Evolutionary conservation across 768 basidiomycete species (phyloP).

Genomic region (Agrocybe chaxingu): DNA sequence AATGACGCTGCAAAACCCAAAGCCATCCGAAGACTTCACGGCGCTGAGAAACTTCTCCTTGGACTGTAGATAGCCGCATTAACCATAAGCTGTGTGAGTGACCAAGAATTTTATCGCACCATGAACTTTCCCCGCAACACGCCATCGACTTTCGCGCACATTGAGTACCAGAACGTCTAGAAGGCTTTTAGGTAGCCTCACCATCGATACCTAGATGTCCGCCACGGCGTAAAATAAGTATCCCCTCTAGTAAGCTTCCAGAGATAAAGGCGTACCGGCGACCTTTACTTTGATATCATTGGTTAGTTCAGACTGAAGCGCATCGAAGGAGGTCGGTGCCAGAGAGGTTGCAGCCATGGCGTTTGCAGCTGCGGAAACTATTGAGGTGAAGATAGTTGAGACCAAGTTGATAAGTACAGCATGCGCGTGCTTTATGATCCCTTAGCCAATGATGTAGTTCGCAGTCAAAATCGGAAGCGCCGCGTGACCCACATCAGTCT

Average conservation of each 20-base stretch:
- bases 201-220: slow-evolving; percentile 56
- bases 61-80: slow-evolving; percentile 44
- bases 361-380: neutral
- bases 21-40: slow-evolving; percentile 66
- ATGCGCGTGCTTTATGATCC: neutral
- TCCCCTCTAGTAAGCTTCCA: neutral
- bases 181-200: slow-evolving; percentile 24
- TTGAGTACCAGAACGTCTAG: neutral
- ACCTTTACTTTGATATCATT: slow-evolving; percentile 88
- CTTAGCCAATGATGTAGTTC: neutral
- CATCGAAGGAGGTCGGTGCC: slow-evolving; percentile 41
- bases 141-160: slow-evolving; percentile 70
- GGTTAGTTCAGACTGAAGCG: slow-evolving; percentile 51
- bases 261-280: slow-evolving; percentile 57
- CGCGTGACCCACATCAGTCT: neutral
- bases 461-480: neutral
- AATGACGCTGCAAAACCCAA: slow-evolving; percentile 91
- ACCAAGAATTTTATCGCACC: slow-evolving; percentile 38
- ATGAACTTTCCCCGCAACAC: slow-evolving; percentile 93
- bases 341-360: slow-evolving; percentile 16
- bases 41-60: slow-evolving; percentile 89
- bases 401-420: neutral
- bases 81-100: neutral
- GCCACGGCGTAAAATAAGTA: neutral
- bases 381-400: neutral